Conservation (phyloP, 495 filamentous ascomycete genomes). For the Annulohypoxylon moriforme region DNA sequence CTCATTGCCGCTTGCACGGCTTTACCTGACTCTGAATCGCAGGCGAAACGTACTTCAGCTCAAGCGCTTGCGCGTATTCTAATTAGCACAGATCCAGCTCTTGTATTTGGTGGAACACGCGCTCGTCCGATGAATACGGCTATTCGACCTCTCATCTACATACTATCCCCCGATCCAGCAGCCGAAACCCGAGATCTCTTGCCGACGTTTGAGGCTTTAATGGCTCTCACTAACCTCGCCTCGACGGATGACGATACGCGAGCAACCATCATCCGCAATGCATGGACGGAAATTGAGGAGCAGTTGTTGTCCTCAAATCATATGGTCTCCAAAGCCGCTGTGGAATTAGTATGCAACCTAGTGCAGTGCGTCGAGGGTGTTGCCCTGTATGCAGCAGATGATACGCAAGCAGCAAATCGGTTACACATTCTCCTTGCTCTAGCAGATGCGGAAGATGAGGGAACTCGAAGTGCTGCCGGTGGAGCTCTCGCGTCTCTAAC, state of each 20-base stretch:
- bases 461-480: conserved; percentile 84
- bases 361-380: conserved; percentile 80
- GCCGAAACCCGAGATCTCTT: conserved; percentile 82
- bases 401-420: conserved; percentile 72
- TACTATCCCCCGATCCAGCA: conserved; percentile 68
- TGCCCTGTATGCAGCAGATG: conserved; percentile 78
- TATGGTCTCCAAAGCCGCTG: conserved; percentile 82
- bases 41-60: conserved; percentile 71
- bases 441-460: conserved; percentile 82
- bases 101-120: conserved; percentile 82
- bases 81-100: conserved; percentile 86
- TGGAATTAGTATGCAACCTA: conserved; percentile 92
- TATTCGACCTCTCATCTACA: conserved; percentile 79
- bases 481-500: conserved; percentile 88
- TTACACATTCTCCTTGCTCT: conserved; percentile 87
- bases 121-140: conserved; percentile 78
- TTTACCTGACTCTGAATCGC: conserved; percentile 62
- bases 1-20: conserved; percentile 74
- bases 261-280: conserved; percentile 74
- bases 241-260: conserved; percentile 78
- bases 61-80: conserved; percentile 93
- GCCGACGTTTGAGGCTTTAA: conserved; percentile 86
- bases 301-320: conserved; percentile 79
- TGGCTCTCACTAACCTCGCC: conserved; percentile 94
- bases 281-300: conserved; percentile 81